phyloP scores from a whole-genome alignment of 2,329 filamentous ascomycete genomes.

The Onygena corvina region DNA sequence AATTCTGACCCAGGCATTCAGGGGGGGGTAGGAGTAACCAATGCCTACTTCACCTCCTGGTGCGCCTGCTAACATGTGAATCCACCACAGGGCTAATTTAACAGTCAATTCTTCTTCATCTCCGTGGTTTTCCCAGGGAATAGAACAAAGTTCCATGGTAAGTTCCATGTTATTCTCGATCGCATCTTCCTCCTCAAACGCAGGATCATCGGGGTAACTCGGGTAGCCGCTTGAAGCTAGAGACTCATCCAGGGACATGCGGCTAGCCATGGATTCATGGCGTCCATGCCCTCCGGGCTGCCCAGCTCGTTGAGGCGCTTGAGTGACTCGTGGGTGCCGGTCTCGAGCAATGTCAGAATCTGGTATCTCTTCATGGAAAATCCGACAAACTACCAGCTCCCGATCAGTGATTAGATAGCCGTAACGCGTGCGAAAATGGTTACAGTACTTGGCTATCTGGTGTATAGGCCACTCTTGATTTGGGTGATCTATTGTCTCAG shows the following conservation, averaged over 20 bases:
- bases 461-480: background rate
- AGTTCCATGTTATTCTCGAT: no score
- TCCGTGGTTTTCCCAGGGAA: conserved; percentile 10
- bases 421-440: conserved; percentile 10
- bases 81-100: conserved; percentile 13
- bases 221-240: no score
- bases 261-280: no score
- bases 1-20: conserved; percentile 6
- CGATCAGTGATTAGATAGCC: conserved; percentile 10
- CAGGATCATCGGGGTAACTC: no score
- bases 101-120: conserved; percentile 9
- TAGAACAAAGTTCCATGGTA: conserved; percentile 12
- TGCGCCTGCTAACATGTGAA: conserved; percentile 13
- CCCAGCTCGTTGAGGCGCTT: no score
- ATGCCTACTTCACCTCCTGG: conserved; percentile 8
- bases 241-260: no score
- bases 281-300: no score
- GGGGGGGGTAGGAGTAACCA: background rate
- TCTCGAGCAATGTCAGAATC: conserved; percentile 8
- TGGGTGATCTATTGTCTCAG: background rate
- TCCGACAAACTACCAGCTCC: conserved; percentile 11
- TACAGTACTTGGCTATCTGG: background rate
- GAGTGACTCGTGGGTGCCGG: background rate
- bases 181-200: no score
- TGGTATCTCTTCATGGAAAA: conserved; percentile 3